Conservation (phyloP, 306 rosid genomes). For the Dalbergia cultrata region DNA sequence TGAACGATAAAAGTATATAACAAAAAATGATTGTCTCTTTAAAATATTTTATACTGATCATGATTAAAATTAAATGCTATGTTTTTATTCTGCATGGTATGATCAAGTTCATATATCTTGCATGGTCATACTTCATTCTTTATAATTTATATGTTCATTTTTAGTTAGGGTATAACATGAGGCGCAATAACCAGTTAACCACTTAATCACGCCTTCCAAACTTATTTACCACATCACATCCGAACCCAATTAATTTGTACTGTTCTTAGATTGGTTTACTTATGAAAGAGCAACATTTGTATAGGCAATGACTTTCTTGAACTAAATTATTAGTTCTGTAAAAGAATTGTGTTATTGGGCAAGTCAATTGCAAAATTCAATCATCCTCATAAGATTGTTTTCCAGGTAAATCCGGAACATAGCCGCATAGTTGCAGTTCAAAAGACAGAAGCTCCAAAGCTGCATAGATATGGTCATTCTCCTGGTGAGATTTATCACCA, state of each 20-base stretch:
- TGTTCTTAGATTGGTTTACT: slow-evolving; percentile 10
- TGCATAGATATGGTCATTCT: slow-evolving; percentile 53
- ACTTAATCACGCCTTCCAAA: neutral
- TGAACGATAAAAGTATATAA: too few relatives aligned
- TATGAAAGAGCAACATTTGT: neutral
- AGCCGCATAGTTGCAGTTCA: slow-evolving; percentile 73
- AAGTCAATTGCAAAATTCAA: slow-evolving; percentile 42
- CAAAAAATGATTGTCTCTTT: too few relatives aligned
- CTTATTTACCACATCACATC: neutral
- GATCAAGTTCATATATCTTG: neutral
- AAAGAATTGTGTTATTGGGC: neutral
- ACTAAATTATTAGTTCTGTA: slow-evolving; percentile 17
- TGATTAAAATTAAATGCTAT: too few relatives aligned
- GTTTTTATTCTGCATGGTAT: neutral
- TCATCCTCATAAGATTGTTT: slow-evolving; percentile 54
- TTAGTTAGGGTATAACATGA: neutral
- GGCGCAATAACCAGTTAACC: neutral
- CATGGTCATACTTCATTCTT: neutral
- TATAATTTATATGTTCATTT: neutral
- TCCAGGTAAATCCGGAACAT: slow-evolving; percentile 56
- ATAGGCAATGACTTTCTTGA: slow-evolving; percentile 22
- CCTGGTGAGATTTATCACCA: slow-evolving; percentile 73
- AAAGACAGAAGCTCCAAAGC: slow-evolving; percentile 66
- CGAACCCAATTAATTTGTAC: neutral
- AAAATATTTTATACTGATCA: too few relatives aligned